phyloP scores from a whole-genome alignment of 257 asterid species.

The Nicotiana obtusifolia region DNA sequence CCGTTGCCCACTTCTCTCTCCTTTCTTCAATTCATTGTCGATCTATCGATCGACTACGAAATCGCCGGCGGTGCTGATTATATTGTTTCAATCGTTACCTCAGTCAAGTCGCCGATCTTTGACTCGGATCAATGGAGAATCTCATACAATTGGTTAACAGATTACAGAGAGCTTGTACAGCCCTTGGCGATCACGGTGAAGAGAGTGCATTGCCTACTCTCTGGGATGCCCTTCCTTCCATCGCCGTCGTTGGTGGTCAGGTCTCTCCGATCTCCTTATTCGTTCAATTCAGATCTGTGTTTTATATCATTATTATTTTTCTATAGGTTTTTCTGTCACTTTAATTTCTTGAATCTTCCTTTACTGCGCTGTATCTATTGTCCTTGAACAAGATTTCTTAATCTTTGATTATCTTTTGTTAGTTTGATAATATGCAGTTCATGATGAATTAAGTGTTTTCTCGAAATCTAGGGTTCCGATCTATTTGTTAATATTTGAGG shows the following conservation, averaged over 20 bases:
- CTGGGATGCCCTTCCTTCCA: slow-evolving; percentile 94
- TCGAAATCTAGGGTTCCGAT: not conserved
- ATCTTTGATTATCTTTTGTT: not conserved
- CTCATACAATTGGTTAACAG: slow-evolving; percentile 80
- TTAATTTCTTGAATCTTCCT: not conserved
- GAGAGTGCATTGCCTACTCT: slow-evolving; percentile 87
- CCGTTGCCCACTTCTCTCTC: slow-evolving; percentile 14
- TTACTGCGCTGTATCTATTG: not conserved
- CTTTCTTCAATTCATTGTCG: not conserved
- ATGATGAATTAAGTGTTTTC: not conserved
- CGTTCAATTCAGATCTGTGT: slow-evolving; percentile 8
- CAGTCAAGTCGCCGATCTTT: slow-evolving; percentile 31
- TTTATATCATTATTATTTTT: not conserved
- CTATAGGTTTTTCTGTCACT: not conserved
- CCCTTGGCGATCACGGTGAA: slow-evolving; percentile 91
- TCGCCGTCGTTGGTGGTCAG: slow-evolving; percentile 98
- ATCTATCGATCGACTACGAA: slow-evolving; percentile 1
- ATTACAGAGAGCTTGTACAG: slow-evolving; percentile 92
- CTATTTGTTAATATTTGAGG: not conserved
- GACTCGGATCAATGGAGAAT: slow-evolving; percentile 60
- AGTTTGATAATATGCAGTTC: not conserved
- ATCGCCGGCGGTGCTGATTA: not conserved
- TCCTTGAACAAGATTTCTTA: not conserved
- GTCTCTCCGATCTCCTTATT: slow-evolving; percentile 25
- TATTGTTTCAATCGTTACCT: not conserved